A percentile compares a stretch with the other conserved stretches of the same genome.
phyloP scores from a whole-genome alignment of 2,329 filamentous ascomycete genomes.

The Didymellaceae sp. region DNA sequence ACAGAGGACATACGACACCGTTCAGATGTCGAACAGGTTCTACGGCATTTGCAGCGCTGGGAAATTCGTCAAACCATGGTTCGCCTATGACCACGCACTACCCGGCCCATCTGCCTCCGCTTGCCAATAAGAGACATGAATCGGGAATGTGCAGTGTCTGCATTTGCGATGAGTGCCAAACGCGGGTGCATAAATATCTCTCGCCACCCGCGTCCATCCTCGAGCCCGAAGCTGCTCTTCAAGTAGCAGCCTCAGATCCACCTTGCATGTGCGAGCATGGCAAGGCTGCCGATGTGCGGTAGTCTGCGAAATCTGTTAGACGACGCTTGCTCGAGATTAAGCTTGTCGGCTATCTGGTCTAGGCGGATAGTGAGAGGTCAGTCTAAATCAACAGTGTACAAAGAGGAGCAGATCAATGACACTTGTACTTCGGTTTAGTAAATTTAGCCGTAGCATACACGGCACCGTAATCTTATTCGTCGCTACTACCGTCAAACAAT shows the following conservation, averaged over 20 bases:
- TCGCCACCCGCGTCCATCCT: conserved; percentile 18
- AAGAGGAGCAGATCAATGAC: background rate
- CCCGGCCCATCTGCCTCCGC: too few species aligned
- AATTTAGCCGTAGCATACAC: conserved; percentile 11
- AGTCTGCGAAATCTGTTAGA: background rate
- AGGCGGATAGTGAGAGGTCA: background rate
- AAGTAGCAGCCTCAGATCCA: background rate
- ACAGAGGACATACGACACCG: too few species aligned
- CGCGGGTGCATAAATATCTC: conserved; percentile 12
- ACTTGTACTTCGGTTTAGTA: conserved; percentile 19
- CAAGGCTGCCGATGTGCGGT: background rate
- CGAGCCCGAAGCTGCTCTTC: conserved; percentile 11
- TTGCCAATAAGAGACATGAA: too few species aligned
- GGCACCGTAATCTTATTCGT: conserved; percentile 13
- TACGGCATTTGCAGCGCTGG: too few species aligned
- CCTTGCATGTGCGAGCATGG: background rate
- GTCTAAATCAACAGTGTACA: background rate
- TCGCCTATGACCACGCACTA: too few species aligned
- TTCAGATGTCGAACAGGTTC: too few species aligned
- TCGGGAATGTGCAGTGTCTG: too few species aligned
- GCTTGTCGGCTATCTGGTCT: background rate
- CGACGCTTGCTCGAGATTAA: background rate
- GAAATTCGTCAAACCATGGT: too few species aligned
- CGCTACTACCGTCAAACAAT: conserved; percentile 12
- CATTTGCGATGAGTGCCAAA: too few species aligned